Evolutionary conservation across 148 eudicot species (phyloP).

Genomic region (Rhododendron kiyosumense): DNA sequence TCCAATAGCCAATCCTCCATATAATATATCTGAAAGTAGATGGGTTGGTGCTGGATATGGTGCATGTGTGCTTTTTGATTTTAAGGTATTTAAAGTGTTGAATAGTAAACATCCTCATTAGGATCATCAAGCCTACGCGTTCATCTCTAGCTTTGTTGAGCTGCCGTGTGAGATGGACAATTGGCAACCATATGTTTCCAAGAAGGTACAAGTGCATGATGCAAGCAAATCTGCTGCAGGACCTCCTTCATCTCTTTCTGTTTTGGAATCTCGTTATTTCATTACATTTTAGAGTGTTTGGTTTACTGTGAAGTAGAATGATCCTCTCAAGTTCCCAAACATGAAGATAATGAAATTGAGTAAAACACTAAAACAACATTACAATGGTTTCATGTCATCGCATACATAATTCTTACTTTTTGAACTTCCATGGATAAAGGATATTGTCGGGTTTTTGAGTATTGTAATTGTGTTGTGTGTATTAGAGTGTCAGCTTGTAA

Average conservation of each 20-base stretch:
- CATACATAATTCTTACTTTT: background rate
- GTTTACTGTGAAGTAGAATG: background rate
- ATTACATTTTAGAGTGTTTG: background rate
- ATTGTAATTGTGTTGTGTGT: background rate
- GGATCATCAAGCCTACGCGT: background rate
- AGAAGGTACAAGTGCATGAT: background rate
- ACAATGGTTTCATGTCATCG: background rate
- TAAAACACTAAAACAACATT: background rate
- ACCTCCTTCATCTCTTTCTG: background rate
- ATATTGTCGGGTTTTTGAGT: background rate
- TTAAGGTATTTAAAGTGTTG: background rate
- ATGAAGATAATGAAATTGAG: background rate
- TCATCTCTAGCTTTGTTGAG: background rate
- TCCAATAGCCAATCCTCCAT: background rate
- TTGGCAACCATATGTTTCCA: background rate
- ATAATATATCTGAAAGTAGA: background rate
- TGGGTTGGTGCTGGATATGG: background rate
- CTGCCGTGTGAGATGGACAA: background rate
- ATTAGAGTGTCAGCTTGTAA: background rate
- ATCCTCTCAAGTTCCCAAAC: background rate
- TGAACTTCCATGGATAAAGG: background rate
- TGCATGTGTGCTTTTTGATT: background rate
- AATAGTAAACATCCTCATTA: background rate
- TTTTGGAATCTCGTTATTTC: background rate
- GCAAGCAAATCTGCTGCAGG: background rate